Conservation (phyloP, 2,329 filamentous ascomycete species). For the Davidsoniella australis region DNA sequence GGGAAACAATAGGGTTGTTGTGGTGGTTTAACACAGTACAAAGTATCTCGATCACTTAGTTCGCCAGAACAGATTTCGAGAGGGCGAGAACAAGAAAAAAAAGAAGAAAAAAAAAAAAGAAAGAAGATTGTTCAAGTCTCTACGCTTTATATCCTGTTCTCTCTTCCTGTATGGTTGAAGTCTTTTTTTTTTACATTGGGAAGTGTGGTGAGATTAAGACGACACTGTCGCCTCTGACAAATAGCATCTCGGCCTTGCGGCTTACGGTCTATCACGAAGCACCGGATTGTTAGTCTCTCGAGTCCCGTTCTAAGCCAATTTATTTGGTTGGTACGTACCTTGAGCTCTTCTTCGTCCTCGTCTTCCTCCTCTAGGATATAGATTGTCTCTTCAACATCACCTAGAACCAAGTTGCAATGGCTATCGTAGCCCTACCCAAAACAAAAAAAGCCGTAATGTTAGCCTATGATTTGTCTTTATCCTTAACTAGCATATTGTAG, state of each 20-base stretch:
- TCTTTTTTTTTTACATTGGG: conserved; percentile 14
- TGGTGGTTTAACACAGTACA: too few relatives aligned
- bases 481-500: too few relatives aligned
- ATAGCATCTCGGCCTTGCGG: conserved; percentile 97
- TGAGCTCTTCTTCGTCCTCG: conserved; percentile 39
- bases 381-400: conserved; percentile 94
- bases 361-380: conserved; percentile 45
- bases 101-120: too few relatives aligned
- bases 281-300: not conserved
- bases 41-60: too few relatives aligned
- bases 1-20: too few relatives aligned
- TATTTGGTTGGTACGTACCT: conserved; percentile 31
- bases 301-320: not conserved
- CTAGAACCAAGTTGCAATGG: conserved; percentile 91
- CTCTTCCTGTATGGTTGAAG: not conserved
- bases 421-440: conserved; percentile 78
- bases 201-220: conserved; percentile 52
- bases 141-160: not conserved
- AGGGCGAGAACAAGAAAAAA: too few relatives aligned
- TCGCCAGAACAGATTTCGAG: too few relatives aligned
- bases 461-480: not conserved
- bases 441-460: not conserved
- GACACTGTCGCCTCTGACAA: conserved; percentile 74
- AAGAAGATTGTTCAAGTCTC: not conserved
- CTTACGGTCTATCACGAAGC: conserved; percentile 53